phyloP scores from a whole-genome alignment of 805 yeast species.

The Zygotorulaspora chibaensis region DNA sequence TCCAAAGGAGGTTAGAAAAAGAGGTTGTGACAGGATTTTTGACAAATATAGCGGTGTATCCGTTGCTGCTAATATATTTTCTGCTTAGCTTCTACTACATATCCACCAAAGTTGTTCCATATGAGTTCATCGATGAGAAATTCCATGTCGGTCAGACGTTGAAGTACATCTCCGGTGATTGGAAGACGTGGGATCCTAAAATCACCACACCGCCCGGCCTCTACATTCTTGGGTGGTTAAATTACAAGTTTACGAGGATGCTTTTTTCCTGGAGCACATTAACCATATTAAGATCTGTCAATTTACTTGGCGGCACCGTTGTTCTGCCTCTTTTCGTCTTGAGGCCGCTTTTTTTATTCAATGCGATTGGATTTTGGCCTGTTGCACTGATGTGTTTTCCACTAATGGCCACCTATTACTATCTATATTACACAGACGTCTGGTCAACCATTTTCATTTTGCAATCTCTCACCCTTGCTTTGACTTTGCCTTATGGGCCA shows the following conservation, averaged over 20 bases:
- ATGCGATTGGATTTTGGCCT: constrained; percentile 43
- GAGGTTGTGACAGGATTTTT: constrained; percentile 32
- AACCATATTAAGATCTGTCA: constrained; percentile 49
- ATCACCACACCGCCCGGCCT: constrained; percentile 97
- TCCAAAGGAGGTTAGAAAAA: constrained; percentile 27
- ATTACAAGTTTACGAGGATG: constrained; percentile 26
- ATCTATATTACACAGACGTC: constrained; percentile 85
- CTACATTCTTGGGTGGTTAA: constrained; percentile 47
- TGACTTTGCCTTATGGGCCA: constrained; percentile 38
- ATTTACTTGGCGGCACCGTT: constrained; percentile 60
- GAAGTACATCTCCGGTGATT: constrained; percentile 57
- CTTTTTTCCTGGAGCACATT: constrained; percentile 31
- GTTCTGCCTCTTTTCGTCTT: constrained; percentile 48
- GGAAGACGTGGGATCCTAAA: constrained; percentile 74
- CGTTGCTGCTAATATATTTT: constrained; percentile 28
- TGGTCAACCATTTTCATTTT: constrained; percentile 79
- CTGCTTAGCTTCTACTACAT: constrained; percentile 27
- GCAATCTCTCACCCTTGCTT: constrained; percentile 47
- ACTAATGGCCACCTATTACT: constrained; percentile 64
- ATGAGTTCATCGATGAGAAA: constrained; percentile 54
- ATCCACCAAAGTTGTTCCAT: constrained; percentile 31
- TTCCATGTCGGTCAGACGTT: constrained; percentile 83
- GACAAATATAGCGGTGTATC: constrained; percentile 35
- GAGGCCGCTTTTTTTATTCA: constrained; percentile 38
- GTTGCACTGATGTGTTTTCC: constrained; percentile 55